These are phyloP conservation scores for Drechslerella dactyloides DNA, from an alignment of 2,329 filamentous ascomycete species.

Conservation along the genomic window DNA sequence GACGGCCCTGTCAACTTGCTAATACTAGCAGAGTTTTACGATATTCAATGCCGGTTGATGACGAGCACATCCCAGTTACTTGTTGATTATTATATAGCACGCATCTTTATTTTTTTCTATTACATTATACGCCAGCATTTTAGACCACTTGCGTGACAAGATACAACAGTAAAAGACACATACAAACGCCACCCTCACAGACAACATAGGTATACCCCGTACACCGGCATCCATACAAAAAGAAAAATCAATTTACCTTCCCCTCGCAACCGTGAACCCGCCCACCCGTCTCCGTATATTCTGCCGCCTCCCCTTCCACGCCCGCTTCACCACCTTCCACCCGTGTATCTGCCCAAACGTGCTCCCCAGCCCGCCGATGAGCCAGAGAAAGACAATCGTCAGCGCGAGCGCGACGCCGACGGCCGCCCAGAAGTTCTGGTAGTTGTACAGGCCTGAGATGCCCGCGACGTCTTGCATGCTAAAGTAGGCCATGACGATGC, in stretches of 20 bases:
- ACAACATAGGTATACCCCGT: too few relatives aligned
- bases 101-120: too few relatives aligned
- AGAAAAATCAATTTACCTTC: neutral
- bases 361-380: slow-evolving; percentile 37
- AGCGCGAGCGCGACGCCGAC: slow-evolving; percentile 33
- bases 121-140: too few relatives aligned
- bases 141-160: too few relatives aligned
- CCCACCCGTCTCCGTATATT: slow-evolving; percentile 18
- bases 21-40: too few relatives aligned
- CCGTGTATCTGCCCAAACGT: slow-evolving; percentile 25
- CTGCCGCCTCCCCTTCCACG: slow-evolving; percentile 21
- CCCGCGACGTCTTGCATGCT: slow-evolving; percentile 58
- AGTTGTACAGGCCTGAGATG: slow-evolving; percentile 34
- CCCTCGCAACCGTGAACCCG: slow-evolving; percentile 5
- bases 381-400: slow-evolving; percentile 40
- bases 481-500: slow-evolving; percentile 64
- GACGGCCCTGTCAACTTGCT: too few relatives aligned
- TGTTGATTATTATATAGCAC: too few relatives aligned
- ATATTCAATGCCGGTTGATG: too few relatives aligned
- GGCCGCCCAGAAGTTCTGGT: slow-evolving; percentile 30
- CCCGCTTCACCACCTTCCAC: slow-evolving; percentile 23
- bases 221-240: too few relatives aligned
- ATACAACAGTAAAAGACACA: too few relatives aligned
- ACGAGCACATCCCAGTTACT: too few relatives aligned
- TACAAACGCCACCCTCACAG: too few relatives aligned